These are phyloP conservation scores for Fusarium verrucosum DNA, from an alignment of 2,329 filamentous ascomycete species.

Conservation along the genomic window DNA sequence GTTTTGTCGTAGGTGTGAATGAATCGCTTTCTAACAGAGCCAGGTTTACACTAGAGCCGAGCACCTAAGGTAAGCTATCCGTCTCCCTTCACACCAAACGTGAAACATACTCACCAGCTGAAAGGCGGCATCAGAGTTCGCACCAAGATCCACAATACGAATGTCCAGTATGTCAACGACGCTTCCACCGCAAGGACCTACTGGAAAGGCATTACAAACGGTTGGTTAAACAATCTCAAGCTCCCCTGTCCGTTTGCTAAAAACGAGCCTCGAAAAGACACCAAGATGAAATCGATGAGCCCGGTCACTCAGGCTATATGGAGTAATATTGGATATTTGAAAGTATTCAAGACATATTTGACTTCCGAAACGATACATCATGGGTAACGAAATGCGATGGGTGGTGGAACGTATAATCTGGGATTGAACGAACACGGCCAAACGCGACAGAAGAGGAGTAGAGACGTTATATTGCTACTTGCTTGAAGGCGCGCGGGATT, in stretches of 20 bases:
- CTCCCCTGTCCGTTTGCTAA: neutral
- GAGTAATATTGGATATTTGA: neutral
- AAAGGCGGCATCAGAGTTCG: conserved; percentile 8
- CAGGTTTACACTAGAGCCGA: conserved; percentile 15
- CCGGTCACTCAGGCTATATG: neutral
- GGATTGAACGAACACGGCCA: no score
- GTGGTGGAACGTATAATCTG: neutral
- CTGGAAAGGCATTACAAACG: conserved; percentile 17
- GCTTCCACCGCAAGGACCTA: conserved; percentile 6
- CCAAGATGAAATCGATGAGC: neutral
- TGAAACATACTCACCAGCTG: neutral
- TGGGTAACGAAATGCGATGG: no score
- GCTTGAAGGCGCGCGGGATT: neutral
- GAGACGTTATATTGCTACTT: neutral
- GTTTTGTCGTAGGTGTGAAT: fast-evolving
- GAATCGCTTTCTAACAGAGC: neutral
- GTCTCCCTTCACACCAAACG: neutral
- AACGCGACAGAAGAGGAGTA: neutral
- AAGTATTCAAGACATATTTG: neutral
- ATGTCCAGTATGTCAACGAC: conserved; percentile 8
- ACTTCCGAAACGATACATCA: no score
- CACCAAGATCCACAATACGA: conserved; percentile 12
- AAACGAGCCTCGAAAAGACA: neutral
- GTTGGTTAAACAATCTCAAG: neutral
- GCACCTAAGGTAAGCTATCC: neutral